Base-by-base conservation (phyloP, 805 yeast species). In the Metschnikowia drakensbergensis region DNA sequence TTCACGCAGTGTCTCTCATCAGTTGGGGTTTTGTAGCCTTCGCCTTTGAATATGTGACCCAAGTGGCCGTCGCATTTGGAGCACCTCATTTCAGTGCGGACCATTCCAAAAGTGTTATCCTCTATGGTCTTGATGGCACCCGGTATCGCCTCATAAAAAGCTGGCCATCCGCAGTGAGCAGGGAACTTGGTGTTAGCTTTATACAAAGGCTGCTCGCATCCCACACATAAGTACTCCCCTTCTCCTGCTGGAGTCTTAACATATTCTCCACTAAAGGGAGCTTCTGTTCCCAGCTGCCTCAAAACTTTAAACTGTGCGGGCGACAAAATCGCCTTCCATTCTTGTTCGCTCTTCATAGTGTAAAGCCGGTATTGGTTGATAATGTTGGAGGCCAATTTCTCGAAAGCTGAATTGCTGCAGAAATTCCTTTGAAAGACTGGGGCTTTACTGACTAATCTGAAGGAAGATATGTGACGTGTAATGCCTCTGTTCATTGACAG, bases 151-250 rank as follows among this genome's bases (percentile, higher is more conserved):
- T 88, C 86, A 65, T 84, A 92, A 66, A 94, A 94, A 0, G 97
- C 91, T 1, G 99, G 99, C 99, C 99, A 94, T 2, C 99, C 99
- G 66, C 99, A 94, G 46, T 89, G 89, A 9, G 96, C 81, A 49
- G 85, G 83, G 59, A 94, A 94, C 66, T 94, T 92, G 3, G 96
- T 79, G 30, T 76, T 71, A 28, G 96, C 83, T 51, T 77, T 77
- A 66, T 94, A 94, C 29, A 94, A 69, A 9, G 97, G 96, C 38
- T 78, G 71, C 44, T 75, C 76, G 67, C 99, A 94, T 5, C 85
- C 98, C 0, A 86, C 97, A 69, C 99, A 94, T 40, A 71, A 69
- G 66, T 90, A 94, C 2, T 79, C 69, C 0, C 97, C 98, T 4
- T 68, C 63, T 34, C 73, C 68, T 45, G 79, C 76, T 0, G 84